A percentile compares a stretch with the other conserved stretches of the same genome.
Evolutionary conservation across 176 grass and related monocot genomes (phyloP).

Genomic region (Eragrostis curvula): DNA sequence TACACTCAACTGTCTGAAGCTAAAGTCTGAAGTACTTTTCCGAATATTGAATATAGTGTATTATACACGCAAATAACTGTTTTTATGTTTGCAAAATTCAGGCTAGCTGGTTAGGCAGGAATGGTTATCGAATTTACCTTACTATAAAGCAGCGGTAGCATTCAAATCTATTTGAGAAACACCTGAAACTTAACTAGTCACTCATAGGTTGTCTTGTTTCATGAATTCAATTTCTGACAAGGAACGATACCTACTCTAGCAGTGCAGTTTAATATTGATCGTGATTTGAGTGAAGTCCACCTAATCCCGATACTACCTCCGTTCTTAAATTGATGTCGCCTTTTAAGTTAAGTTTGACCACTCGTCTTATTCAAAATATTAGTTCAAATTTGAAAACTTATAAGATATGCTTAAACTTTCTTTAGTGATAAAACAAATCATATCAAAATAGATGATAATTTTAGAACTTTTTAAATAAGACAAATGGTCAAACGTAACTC

Average conservation of each 20-base stretch:
- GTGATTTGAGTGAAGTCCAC: neutral
- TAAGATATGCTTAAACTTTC: too few relatives aligned
- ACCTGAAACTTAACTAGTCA: neutral
- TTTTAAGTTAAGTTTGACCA: too few relatives aligned
- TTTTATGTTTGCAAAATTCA: neutral
- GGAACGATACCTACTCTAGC: neutral
- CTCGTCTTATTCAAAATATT: too few relatives aligned
- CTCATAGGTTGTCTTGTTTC: neutral
- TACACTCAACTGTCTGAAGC: neutral
- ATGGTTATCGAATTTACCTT: neutral
- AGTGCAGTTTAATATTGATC: neutral
- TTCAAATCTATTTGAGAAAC: neutral
- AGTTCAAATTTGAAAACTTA: too few relatives aligned
- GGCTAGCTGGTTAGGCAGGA: neutral
- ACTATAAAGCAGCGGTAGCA: neutral
- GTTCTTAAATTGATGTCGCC: too few relatives aligned
- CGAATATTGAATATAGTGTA: neutral
- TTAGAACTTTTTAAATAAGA: too few relatives aligned
- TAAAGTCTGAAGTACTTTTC: neutral
- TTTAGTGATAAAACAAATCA: too few relatives aligned
- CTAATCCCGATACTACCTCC: constrained; percentile 9
- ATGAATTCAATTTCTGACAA: neutral
- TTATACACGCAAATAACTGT: neutral
- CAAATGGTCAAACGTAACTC: too few relatives aligned
- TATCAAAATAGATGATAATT: too few relatives aligned